Percentiles rank a stretch among this genome's conserved stretches.
These are phyloP conservation scores for Rubus idaeus DNA, from an alignment of 306 rosid genomes.

Conservation along the genomic window DNA sequence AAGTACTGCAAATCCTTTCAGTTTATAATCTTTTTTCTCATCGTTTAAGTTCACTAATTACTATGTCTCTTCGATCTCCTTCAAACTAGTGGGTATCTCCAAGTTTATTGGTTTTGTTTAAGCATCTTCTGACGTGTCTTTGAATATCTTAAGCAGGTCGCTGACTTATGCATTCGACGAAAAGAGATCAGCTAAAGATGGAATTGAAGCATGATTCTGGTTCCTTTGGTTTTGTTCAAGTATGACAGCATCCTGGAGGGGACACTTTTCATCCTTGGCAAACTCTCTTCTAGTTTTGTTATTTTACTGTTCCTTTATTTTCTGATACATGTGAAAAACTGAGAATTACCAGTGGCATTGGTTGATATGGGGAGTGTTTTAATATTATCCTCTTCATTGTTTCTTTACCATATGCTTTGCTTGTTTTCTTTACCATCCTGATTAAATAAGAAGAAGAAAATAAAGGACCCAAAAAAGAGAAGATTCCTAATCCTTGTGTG, in stretches of 20 bases:
- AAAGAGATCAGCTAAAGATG: neutral
- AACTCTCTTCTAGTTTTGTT: neutral
- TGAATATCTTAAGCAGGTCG: slow-evolving; percentile 19
- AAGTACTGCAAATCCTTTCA: slow-evolving; percentile 8
- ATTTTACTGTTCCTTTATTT: neutral
- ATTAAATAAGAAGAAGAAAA: too few species aligned
- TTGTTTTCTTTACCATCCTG: too few species aligned
- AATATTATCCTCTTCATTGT: too few species aligned
- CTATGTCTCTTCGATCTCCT: neutral
- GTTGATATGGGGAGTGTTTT: neutral
- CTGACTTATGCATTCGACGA: slow-evolving; percentile 3
- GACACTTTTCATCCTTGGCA: neutral
- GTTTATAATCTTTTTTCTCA: neutral
- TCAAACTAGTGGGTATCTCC: neutral
- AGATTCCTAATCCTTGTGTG: too few species aligned
- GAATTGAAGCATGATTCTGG: neutral
- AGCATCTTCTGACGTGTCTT: neutral
- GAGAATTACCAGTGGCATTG: neutral
- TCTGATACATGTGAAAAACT: neutral
- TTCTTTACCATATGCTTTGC: too few species aligned
- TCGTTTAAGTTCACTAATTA: neutral
- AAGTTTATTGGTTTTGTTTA: neutral
- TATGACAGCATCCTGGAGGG: neutral
- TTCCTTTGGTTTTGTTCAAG: neutral
- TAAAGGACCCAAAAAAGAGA: too few species aligned